Evolutionary conservation across 2,329 filamentous ascomycete genomes (phyloP), one percentile per base, ranked within the genome.

Genomic region (Ophiobolus disseminans): DNA sequence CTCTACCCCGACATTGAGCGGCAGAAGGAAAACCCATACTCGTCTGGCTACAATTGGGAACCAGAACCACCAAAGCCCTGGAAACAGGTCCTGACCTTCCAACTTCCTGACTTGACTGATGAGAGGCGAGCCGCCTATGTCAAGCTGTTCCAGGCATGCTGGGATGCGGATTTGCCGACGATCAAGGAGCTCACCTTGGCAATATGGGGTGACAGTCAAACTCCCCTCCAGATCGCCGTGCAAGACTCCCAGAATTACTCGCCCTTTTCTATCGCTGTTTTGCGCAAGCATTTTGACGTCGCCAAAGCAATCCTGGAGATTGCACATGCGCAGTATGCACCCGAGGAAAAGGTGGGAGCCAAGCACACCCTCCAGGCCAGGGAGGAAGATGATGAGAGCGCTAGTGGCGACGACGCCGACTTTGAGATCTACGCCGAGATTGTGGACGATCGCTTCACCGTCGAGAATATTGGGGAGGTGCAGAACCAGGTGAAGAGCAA

Each of bases 381-480:
- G 22, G 37, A 50, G 9, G 53, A 63, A 0, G 66, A 75, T 3
- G 66, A 73, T 1, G 69, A 74, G 1, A 62, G 56, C 30, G 53
- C 60, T 34, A 53, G 57, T 20, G 53, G 51, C 1, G 61, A 62
- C 4, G 65, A 68, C 8, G 65, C 65, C 11, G 58, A 66, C 30
- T 44, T 76, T 5, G 69, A 69, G n/a, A 62, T 74, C 5, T 68
- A 70, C 19, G 63, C 79, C 13, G 80, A 86, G 50, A 76, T 86
- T 31, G 74, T 90, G 21, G 82, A 87, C 57, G 82, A 87, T 10
- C 78, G 81, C 26, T 90, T 89, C 66, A 94, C 90, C 0, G 82
- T 93, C 42, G 88, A 94, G 13, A 85, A 90, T 58, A 80, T 94
- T 48, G 88, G 88, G 0, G 82, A 89, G 55, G 78, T 88, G 3